These are phyloP conservation scores for Parastagonospora avenae DNA, from an alignment of 2,329 filamentous ascomycete species.

Conservation along the genomic window DNA sequence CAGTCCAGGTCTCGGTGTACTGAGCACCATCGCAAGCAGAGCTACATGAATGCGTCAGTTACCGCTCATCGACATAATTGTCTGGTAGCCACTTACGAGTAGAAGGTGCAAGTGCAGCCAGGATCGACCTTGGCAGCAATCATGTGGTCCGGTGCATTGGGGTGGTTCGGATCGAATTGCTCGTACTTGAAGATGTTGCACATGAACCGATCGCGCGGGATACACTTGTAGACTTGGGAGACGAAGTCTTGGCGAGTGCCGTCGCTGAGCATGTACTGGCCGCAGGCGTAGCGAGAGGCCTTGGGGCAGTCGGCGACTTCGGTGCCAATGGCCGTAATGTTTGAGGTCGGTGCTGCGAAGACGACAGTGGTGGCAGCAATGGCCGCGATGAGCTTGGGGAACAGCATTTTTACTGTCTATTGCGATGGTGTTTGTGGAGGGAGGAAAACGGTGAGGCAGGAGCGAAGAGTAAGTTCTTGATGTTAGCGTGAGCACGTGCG, in stretches of 20 bases:
- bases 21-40: background rate
- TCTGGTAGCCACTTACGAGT: background rate
- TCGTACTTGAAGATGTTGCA: background rate
- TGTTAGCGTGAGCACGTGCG: background rate
- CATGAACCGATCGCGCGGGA: background rate
- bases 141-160: background rate
- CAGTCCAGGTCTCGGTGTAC: background rate
- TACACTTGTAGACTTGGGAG: background rate
- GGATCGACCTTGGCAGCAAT: background rate
- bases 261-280: slow-evolving; percentile 1
- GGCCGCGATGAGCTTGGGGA: background rate
- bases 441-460: too few species aligned
- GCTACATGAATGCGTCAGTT: background rate
- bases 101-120: background rate
- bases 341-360: background rate
- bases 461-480: too few species aligned
- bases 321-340: background rate
- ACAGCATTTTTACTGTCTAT: background rate
- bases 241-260: background rate
- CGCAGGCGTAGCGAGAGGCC: background rate
- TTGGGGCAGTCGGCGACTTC: background rate
- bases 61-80: background rate
- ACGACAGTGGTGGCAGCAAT: background rate
- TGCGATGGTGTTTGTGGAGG: background rate
- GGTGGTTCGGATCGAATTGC: background rate